phyloP scores from a whole-genome alignment of 257 asterid species.

The Cinchona pubescens region DNA sequence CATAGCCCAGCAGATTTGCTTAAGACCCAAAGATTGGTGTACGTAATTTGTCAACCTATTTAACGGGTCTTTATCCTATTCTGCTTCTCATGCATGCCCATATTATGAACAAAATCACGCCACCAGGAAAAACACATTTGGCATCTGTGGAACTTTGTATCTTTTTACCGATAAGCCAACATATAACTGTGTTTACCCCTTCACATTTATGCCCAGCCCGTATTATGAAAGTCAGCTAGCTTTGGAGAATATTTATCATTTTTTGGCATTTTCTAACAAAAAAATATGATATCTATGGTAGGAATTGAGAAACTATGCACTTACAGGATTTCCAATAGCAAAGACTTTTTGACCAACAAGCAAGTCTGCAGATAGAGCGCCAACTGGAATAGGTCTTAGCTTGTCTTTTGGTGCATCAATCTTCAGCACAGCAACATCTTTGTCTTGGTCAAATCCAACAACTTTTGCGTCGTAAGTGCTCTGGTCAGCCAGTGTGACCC shows the following conservation, averaged over 20 bases:
- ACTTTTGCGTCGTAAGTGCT: conserved; percentile 78
- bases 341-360: conserved; percentile 98
- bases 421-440: conserved; percentile 87
- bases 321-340: conserved; percentile 97
- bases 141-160: background rate
- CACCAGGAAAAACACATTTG: background rate
- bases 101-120: background rate
- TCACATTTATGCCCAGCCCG: background rate
- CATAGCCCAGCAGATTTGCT: background rate
- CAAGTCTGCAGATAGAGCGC: conserved; percentile 84
- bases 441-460: conserved; percentile 98
- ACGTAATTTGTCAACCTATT: background rate
- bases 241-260: background rate
- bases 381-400: conserved; percentile 86
- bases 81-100: background rate
- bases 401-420: conserved; percentile 77
- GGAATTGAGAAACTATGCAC: conserved; percentile 19
- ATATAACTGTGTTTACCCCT: background rate
- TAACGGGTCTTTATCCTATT: no score
- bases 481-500: conserved; percentile 94
- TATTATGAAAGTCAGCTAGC: background rate
- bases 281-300: background rate
- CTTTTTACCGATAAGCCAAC: background rate
- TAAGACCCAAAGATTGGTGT: background rate
- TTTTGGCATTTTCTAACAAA: background rate